Evolutionary conservation across 2,329 filamentous ascomycete species (phyloP), one percentile per base, ranked within the genome.

Genomic region (Claviceps pazoutovae): DNA sequence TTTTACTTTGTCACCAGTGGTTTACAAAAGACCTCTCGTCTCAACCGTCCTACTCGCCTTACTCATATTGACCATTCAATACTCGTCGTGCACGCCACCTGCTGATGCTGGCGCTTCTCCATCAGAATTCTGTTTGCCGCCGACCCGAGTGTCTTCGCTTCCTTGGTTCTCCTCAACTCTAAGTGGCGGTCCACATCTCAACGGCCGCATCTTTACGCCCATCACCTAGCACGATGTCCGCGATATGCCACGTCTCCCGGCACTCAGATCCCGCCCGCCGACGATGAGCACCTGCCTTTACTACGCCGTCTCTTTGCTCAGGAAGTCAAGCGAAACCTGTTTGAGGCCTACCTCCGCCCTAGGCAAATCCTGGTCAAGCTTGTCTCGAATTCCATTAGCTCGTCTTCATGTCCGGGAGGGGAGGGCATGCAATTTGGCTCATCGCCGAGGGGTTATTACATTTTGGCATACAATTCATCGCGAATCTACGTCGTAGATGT

Each of bases 341-440:
- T 90, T 63, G 81, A 87, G 58, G 80, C 83, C 38, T 90, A 87
- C 63, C 65, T 88, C 49, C 78, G 84, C 17, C 86, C 87, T 4
- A 76, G 68, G 54, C 75, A 78, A 60, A 90, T 84, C 5, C 72
- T 86, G 45, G 78, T 95, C 60, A 90, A 85, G 62, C 73, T 95
- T 49, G 82, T 94, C 13, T 93, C 87, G 39, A 88, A 84, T 48
- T 89, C 86, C 5, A 87, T 87, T 58, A 91, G 86, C 63, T 90
- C 87, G 1, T 88, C 86, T 1, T 88, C 88, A 21, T 84, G 84
- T 55, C 88, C 88, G 1, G 84, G 85, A 37, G 86, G 87, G 36
- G 88, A 95, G 65, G 87, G 87, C 46, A 87, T 95, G 70, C 85
- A 88, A 51, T 95, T 94, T 65, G 82, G 79, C 56, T 80, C 88